Conservation (phyloP, 257 asterid species). For the Nemophila menziesii region DNA sequence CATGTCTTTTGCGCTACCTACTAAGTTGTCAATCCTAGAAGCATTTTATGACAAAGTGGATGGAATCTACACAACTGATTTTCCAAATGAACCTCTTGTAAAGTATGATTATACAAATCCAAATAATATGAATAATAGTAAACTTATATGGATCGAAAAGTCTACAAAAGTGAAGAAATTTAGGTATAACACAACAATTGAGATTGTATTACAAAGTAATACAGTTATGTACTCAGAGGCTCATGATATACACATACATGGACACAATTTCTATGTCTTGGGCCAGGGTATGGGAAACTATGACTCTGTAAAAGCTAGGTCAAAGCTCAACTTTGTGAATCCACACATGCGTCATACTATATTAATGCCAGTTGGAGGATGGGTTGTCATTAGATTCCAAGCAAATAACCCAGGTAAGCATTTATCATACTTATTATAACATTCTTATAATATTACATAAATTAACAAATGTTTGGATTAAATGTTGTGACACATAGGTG, state of each 20-base stretch:
- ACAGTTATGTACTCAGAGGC: neutral
- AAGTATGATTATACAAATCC: neutral
- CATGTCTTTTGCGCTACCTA: neutral
- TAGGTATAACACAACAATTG: slow-evolving; percentile 1
- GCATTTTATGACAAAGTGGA: slow-evolving; percentile 4
- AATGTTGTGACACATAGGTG: too few species aligned
- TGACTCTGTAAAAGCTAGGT: neutral
- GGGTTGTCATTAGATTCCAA: slow-evolving; percentile 1
- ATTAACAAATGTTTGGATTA: too few species aligned
- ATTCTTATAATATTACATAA: too few species aligned
- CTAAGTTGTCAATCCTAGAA: neutral
- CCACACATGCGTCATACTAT: neutral
- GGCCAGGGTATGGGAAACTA: slow-evolving; percentile 1
- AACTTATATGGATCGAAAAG: neutral
- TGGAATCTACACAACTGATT: slow-evolving; percentile 5
- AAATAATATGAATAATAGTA: neutral
- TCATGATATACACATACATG: slow-evolving; percentile 7
- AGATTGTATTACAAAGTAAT: slow-evolving; percentile 3
- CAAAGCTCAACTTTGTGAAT: slow-evolving; percentile 1
- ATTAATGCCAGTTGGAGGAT: slow-evolving; percentile 1
- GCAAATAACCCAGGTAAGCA: slow-evolving; percentile 6
- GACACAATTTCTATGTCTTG: slow-evolving; percentile 5
- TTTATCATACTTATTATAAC: too few species aligned
- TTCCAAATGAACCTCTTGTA: neutral
- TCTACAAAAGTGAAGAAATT: slow-evolving; percentile 1